These are phyloP conservation scores for Sequoiadendron giganteum DNA, from an alignment of 75 land plant genomes.

Conservation along the genomic window DNA sequence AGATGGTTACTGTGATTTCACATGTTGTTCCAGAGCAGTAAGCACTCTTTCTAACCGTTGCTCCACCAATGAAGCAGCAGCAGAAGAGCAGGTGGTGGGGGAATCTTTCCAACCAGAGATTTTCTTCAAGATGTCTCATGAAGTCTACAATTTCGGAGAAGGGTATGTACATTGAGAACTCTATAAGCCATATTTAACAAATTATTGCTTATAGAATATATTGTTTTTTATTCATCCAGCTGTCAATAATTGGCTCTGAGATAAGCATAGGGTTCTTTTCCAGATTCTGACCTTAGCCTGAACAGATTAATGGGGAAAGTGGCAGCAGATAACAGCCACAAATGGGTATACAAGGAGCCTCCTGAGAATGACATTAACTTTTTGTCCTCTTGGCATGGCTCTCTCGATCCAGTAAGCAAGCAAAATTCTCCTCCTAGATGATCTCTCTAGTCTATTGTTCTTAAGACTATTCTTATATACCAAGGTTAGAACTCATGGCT, in stretches of 20 bases:
- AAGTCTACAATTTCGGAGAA: slow-evolving; percentile 83
- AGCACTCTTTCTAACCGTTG: slow-evolving; percentile 7
- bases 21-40: slow-evolving; percentile 32
- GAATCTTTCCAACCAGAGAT: slow-evolving; percentile 53
- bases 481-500: neutral
- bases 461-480: neutral
- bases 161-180: slow-evolving; percentile 37
- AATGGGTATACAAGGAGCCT: slow-evolving; percentile 67
- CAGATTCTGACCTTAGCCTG: slow-evolving; percentile 12
- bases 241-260: slow-evolving; percentile 8
- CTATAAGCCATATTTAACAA: neutral
- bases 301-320: slow-evolving; percentile 80
- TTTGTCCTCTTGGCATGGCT: slow-evolving; percentile 57
- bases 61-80: neutral
- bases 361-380: slow-evolving; percentile 36
- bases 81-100: slow-evolving; percentile 11
- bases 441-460: neutral
- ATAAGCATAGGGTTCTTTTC: slow-evolving; percentile 5
- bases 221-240: neutral
- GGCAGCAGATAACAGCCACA: slow-evolving; percentile 81
- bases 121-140: slow-evolving; percentile 86
- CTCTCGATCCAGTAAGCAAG: slow-evolving; percentile 62
- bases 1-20: slow-evolving; percentile 68
- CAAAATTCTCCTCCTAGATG: neutral
- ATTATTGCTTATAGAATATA: neutral